Evolutionary conservation across 192 early-diverging fungal genomes (phyloP).

Genomic region (Rhizoclosmatium sp.): DNA sequence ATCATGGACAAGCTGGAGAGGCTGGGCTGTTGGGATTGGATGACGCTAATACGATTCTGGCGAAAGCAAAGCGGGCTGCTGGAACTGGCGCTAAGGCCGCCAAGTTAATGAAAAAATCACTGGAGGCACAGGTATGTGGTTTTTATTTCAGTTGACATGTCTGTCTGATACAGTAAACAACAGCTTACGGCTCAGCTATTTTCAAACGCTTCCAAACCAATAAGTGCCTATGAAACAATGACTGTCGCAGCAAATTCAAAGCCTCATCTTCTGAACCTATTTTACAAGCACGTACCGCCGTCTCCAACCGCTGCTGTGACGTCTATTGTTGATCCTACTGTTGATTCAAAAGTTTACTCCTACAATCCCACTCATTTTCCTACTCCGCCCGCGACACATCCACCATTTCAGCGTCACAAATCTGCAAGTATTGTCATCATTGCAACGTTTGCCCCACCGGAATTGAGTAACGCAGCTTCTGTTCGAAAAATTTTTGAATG

Average conservation of each 20-base stretch:
- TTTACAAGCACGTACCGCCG: constrained; percentile 7
- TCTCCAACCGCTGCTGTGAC: not conserved
- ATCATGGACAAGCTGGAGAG: constrained; percentile 2
- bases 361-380: not conserved
- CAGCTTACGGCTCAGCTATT: not conserved
- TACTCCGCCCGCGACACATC: not conserved
- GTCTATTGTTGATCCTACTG: not conserved
- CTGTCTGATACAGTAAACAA: not conserved
- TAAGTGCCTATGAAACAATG: not conserved
- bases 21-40: not conserved
- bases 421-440: not conserved
- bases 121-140: not conserved
- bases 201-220: too few relatives aligned
- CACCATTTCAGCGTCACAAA: not conserved
- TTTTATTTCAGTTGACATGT: not conserved
- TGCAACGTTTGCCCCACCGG: not conserved
- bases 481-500: constrained; percentile 14
- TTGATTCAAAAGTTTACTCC: not conserved
- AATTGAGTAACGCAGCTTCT: constrained; percentile 2
- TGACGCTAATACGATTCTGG: not conserved
- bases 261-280: not conserved
- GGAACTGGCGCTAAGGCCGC: not conserved
- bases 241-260: not conserved
- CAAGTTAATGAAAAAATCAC: not conserved
- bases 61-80: not conserved